Percentiles rank a stretch among this genome's conserved stretches.
phyloP scores from a whole-genome alignment of 257 asterid genomes.

The Solanum corneliomulleri region DNA sequence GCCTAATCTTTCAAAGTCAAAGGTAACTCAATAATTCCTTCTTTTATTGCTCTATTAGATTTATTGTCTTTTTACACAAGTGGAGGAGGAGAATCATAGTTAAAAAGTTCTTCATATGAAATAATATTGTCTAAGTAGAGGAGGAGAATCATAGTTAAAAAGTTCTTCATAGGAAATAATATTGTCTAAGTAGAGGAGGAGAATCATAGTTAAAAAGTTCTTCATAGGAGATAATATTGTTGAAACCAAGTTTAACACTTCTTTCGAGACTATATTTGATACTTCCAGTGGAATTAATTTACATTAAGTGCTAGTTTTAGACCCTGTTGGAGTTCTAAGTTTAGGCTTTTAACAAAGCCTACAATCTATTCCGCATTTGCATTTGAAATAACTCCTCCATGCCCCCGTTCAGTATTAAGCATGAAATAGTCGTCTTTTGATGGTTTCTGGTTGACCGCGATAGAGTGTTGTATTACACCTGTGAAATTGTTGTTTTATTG shows the following conservation, averaged over 20 bases:
- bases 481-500: neutral
- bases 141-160: neutral
- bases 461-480: neutral
- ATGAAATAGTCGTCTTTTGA: neutral
- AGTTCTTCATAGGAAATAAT: neutral
- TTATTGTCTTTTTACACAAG: neutral
- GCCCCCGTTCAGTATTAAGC: neutral
- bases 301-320: neutral
- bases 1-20: constrained; percentile 88
- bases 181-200: neutral
- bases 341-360: neutral
- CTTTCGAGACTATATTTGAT: neutral
- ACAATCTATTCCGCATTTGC: neutral
- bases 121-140: neutral
- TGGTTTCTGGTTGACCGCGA: neutral
- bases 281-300: neutral
- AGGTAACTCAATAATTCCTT: constrained; percentile 24
- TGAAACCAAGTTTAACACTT: neutral
- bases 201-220: neutral
- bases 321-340: neutral
- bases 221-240: neutral
- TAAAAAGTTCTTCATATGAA: neutral
- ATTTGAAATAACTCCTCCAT: neutral
- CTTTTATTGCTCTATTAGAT: neutral
- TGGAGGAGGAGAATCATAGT: neutral